Evolutionary conservation across 129 eudicot species (phyloP).

Genomic region (Solidago caesia): DNA sequence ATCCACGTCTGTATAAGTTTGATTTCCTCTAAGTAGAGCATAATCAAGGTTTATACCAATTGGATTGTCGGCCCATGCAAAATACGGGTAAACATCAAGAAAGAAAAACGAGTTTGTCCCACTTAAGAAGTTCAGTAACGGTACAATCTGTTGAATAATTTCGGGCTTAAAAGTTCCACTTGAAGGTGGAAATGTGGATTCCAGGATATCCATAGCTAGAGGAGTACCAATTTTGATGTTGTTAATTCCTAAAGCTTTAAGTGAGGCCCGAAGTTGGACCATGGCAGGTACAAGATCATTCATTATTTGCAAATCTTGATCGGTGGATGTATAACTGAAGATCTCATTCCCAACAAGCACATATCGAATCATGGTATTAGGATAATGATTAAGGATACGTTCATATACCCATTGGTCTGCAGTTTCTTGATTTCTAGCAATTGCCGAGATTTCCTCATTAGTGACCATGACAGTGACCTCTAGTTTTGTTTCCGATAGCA

Average conservation of each 20-base stretch:
- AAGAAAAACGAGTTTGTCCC: conserved; percentile 47
- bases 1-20: conserved; percentile 40
- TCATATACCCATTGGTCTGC: conserved; percentile 65
- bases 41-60: conserved; percentile 41
- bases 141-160: conserved; percentile 29
- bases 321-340: conserved; percentile 37
- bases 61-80: conserved; percentile 46
- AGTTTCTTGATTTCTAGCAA: conserved; percentile 46
- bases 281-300: conserved; percentile 67
- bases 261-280: conserved; percentile 42
- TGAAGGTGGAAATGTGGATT: conserved; percentile 63
- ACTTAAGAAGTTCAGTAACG: conserved; percentile 48
- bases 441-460: conserved; percentile 45
- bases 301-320: conserved; percentile 34
- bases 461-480: conserved; percentile 68
- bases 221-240: conserved; percentile 71
- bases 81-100: conserved; percentile 62
- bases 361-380: conserved; percentile 53
- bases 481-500: conserved; percentile 48
- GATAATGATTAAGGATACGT: conserved; percentile 54
- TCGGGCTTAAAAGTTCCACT: conserved; percentile 45
- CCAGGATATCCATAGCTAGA: conserved; percentile 70
- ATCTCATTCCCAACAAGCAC: conserved; percentile 71
- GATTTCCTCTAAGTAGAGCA: conserved; percentile 44
- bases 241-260: conserved; percentile 39